Evolutionary conservation across 257 asterid genomes (phyloP).

Genomic region (Salvia miltiorrhiza): DNA sequence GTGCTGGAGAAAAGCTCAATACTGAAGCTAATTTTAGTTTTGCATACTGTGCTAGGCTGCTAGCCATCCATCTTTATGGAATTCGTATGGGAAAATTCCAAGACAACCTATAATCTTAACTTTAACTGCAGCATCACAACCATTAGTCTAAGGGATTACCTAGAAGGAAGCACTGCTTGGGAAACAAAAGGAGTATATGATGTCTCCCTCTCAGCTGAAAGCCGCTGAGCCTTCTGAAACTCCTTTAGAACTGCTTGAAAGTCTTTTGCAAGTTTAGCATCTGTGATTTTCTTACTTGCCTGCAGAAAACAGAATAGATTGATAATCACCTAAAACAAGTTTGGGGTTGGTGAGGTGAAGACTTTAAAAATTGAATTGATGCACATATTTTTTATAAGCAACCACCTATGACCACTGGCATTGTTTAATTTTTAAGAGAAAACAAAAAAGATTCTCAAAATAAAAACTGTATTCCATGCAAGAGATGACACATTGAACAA

Average conservation of each 20-base stretch:
- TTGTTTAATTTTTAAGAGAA: not conserved
- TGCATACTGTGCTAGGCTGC: not conserved
- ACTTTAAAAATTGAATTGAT: not conserved
- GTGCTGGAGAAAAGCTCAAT: not conserved
- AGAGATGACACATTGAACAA: constrained; percentile 6
- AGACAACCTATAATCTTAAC: not conserved
- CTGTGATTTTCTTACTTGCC: constrained; percentile 85
- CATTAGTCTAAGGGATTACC: constrained; percentile 36
- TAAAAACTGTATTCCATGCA: not conserved
- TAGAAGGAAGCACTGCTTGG: constrained; percentile 54
- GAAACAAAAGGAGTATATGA: constrained; percentile 66
- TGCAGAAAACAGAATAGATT: constrained; percentile 30
- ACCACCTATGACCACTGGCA: not conserved
- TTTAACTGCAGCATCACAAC: constrained; percentile 15
- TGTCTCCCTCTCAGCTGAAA: constrained; percentile 82
- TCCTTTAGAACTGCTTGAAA: constrained; percentile 88
- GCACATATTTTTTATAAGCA: not conserved
- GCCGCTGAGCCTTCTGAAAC: constrained; percentile 81
- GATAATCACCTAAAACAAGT: constrained; percentile 5
- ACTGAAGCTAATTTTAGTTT: constrained; percentile 3
- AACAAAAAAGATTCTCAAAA: not conserved
- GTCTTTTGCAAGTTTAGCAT: constrained; percentile 94
- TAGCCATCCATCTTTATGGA: not conserved
- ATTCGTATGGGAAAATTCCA: not conserved
- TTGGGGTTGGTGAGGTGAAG: not conserved